Conservation (phyloP, 2,329 filamentous ascomycete species). For the Chaetomiaceae sp. region DNA sequence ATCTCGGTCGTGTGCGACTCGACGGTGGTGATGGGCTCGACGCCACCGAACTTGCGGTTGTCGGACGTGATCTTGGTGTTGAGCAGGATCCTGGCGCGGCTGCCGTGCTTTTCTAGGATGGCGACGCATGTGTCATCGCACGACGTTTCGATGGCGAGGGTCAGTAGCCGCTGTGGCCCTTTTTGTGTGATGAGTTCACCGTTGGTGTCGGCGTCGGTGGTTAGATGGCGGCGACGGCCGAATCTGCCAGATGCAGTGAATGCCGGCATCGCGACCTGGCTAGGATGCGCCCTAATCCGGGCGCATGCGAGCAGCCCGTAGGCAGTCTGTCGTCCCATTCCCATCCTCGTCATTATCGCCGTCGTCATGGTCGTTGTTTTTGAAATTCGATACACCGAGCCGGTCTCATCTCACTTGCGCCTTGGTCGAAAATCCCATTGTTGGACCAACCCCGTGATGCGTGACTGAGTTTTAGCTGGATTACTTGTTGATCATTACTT, state of each 20-base stretch:
- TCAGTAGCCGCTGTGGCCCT: conserved; percentile 14
- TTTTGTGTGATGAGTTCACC: too few species aligned
- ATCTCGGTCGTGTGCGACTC: conserved; percentile 70
- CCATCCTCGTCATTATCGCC: background rate
- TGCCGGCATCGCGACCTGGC: too few species aligned
- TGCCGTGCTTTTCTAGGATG: conserved; percentile 57
- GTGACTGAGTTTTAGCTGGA: too few species aligned
- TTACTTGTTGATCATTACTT: too few species aligned
- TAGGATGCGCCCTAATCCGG: too few species aligned
- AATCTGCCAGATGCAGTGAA: too few species aligned
- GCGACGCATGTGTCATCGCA: conserved; percentile 94
- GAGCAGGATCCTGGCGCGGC: conserved; percentile 60
- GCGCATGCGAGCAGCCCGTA: background rate
- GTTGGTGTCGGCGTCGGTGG: too few species aligned
- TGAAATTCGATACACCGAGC: background rate
- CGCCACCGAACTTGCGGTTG: conserved; percentile 67
- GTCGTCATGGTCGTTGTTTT: too few species aligned
- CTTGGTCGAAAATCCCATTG: too few species aligned
- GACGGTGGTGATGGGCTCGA: conserved; percentile 73
- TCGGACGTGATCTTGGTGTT: conserved; percentile 79
- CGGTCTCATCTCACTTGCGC: background rate
- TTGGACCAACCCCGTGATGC: too few species aligned
- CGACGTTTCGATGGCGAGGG: conserved; percentile 66
- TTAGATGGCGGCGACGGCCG: too few species aligned
- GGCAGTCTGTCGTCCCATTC: too few species aligned